Evolutionary conservation across 441 rosid genomes (phyloP), one percentile per base, ranked within the genome.

Genomic region (Gossypium trilobum): DNA sequence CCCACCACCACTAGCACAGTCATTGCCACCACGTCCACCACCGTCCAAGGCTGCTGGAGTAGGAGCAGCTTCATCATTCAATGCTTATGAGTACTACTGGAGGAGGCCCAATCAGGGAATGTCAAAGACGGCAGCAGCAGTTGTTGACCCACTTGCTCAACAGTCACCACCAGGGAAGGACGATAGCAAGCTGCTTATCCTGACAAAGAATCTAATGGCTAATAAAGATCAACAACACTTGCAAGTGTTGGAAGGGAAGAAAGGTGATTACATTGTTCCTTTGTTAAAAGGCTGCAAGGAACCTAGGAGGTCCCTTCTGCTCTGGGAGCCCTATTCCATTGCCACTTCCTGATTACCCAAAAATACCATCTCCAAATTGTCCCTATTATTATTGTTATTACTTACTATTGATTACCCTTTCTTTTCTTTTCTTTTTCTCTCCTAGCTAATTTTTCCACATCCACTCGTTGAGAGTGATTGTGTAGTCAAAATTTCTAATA

Each of bases 21-120:
- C 93, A 29, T 88, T 87, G 1, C 92, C 89, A 0, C 85, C 86
- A 0, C 75, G 86, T 65, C 82, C 90, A n/a, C 77, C 86, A 17
- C 65, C 77, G 2, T 71, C 80, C 3, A 68, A 79, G 0, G 78
- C 78, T 1, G 1, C 51, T 3, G 75, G 75, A 0, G 76, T 72
- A 0, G 29, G 60, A 22, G 73, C 62, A 5, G 42, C 72, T 0
- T 76, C 84, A 9, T 85, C 91, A n/a, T 79, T 76, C 67, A 91
- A 89, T 78, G 79, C 85, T 1, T 89, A 84, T 39, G 96, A 91
- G 74, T 87, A 80, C 72, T 82, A 75, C 19, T 86, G 94, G 91
- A 84, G 81, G 81, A 83, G 81, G 79, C 57, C 84, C 57, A 82
- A 71, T 6, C 58, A 82, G 74, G 70, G 83, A 59, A 72, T 78